A percentile compares a stretch with the other conserved stretches of the same genome.
Evolutionary conservation across 176 grass and related monocot genomes (phyloP).

Genomic region (Triticum urartu): DNA sequence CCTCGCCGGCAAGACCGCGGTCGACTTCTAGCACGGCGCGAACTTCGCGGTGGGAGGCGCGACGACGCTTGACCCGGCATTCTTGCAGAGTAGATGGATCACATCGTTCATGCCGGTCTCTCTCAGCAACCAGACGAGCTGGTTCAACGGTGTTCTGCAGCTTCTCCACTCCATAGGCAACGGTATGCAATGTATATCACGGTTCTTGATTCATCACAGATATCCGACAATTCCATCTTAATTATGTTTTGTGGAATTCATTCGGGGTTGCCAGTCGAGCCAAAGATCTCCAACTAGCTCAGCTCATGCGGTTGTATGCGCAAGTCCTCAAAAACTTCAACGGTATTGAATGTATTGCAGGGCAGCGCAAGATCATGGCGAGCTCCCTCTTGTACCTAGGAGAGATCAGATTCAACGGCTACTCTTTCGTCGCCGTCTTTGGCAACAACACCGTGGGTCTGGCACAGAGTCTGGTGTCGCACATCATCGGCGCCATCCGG

Average conservation of each 20-base stretch:
- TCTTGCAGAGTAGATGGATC: slow-evolving; percentile 32
- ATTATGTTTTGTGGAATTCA: no score
- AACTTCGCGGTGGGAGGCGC: slow-evolving; percentile 66
- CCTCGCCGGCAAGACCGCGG: slow-evolving; percentile 35
- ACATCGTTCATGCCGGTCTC: slow-evolving; percentile 36
- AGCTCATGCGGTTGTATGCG: no score
- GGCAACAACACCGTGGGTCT: slow-evolving; percentile 29
- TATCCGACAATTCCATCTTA: no score
- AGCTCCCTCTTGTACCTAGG: slow-evolving; percentile 40
- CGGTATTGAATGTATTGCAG: neutral
- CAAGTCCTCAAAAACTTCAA: neutral
- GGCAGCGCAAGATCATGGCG: slow-evolving; percentile 4
- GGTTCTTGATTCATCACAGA: no score
- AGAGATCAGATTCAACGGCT: slow-evolving; percentile 78
- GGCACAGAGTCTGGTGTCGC: slow-evolving; percentile 41
- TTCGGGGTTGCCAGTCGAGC: no score
- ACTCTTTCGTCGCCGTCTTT: slow-evolving; percentile 42
- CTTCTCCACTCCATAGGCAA: slow-evolving; percentile 19
- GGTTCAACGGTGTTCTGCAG: slow-evolving; percentile 43
- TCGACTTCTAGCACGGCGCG: slow-evolving; percentile 36
- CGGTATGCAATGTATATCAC: neutral
- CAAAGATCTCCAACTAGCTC: no score
- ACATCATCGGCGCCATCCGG: slow-evolving; percentile 39
- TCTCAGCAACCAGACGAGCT: slow-evolving; percentile 37
- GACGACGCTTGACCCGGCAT: slow-evolving; percentile 36